phyloP scores from a whole-genome alignment of 371 early-diverging fungal species.

The Saksenaea oblongispora region DNA sequence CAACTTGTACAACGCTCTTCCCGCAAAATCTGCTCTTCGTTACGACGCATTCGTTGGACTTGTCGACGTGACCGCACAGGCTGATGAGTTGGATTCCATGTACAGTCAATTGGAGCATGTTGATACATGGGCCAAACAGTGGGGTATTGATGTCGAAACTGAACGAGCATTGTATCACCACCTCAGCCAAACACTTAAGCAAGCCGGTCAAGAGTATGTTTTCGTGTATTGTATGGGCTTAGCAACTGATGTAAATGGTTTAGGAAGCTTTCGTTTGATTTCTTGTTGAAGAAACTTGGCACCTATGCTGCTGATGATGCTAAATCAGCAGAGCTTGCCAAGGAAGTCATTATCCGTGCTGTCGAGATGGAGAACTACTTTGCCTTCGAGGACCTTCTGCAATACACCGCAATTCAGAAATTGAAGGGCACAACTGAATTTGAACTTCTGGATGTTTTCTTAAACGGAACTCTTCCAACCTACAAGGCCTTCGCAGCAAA shows the following conservation, averaged over 20 bases:
- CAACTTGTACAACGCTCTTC: conserved; percentile 81
- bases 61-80: conserved; percentile 70
- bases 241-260: not conserved
- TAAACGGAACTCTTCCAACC: conserved; percentile 68
- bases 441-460: conserved; percentile 75
- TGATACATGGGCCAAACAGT: conserved; percentile 73
- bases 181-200: conserved; percentile 66
- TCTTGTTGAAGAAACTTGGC: conserved; percentile 65
- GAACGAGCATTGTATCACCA: conserved; percentile 65
- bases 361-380: conserved; percentile 74
- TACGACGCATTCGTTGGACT: conserved; percentile 76
- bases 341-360: conserved; percentile 68
- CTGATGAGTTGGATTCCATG: conserved; percentile 73
- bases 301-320: conserved; percentile 49
- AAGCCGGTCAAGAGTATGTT: conserved; percentile 65
- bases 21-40: conserved; percentile 63
- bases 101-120: conserved; percentile 65
- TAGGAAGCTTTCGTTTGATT: conserved; percentile 64
- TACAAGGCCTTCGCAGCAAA: conserved; percentile 64
- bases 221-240: not conserved
- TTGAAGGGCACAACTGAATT: conserved; percentile 64
- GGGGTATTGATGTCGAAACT: conserved; percentile 66
- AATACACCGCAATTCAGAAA: conserved; percentile 71
- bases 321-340: conserved; percentile 37
- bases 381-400: conserved; percentile 79